Evolutionary conservation across 805 yeast genomes (phyloP), one percentile per base, ranked within the genome.

Genomic region (Kurtzmaniella fragi): DNA sequence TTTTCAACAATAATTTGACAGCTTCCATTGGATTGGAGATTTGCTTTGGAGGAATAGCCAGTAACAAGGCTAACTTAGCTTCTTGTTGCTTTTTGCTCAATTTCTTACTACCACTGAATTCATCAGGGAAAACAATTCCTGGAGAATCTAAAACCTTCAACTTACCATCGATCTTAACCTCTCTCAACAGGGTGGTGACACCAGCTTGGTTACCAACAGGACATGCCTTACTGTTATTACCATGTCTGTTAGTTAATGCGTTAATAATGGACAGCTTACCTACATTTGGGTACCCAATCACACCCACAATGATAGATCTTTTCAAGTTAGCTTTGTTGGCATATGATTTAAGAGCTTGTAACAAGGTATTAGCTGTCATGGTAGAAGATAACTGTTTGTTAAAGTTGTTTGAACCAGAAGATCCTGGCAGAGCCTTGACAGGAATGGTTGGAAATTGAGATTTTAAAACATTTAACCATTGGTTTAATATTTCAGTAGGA

Each of bases 131-230:
- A 31, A 93, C 96, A 45, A 91, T 93, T 57, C 99, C 99, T 38
- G 99, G 99, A 39, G 96, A 87, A 63, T 91, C 99, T 55, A 91
- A 72, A 47, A 91, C 74, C 62, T 84, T 87, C 51, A 91, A 75
- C 61, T 89, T 89, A 56, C 81, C 84, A 62, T 91, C 99, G 44
- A 91, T 75, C 66, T 91, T 93, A 42, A 91, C 89, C 61, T 89
- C 95, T 65, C 97, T 79, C 59, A 93, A 68, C 3, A 91, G 71
- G 1, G 96, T 90, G 25, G 99, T 91, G 34, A 93, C 93, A 59
- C 99, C 99, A 2, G 99, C 97, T 66, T 85, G 93, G 57, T 95
- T 95, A 37, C 99, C 99, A 26, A 85, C 95, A 12, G 99, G 97
- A 59, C 98, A 93, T 10, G 90, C 91, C 51, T 76, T 78, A 32